Base-by-base conservation (phyloP, 2,329 filamentous ascomycete species). In the Mycocentrospora acerina region DNA sequence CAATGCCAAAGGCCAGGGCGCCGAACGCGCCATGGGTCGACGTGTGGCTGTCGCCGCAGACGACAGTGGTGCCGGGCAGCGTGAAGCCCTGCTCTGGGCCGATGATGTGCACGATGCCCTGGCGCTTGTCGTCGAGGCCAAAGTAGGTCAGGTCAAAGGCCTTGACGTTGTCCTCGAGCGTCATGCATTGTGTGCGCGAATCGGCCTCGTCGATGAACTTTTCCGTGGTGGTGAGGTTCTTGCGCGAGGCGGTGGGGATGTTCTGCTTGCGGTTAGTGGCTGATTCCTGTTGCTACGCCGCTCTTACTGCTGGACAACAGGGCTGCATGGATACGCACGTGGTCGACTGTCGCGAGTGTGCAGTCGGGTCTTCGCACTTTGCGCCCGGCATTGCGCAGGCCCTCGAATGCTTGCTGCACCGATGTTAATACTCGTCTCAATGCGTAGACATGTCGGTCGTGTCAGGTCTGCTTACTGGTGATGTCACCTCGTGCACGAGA, bases 51-150 rank as follows among this genome's bases (percentile, higher is more conserved):
- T 98, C 93, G 69, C 93, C 93, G 65, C 93, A 97, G 52, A 97
- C 93, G 25, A 97, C 87, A 3, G 93, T 98, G 37, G 93, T 97
- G 55, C 89, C 93, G 28, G 93, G 93, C 25, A 97, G 85, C 40
- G 93, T 98, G 77, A 98, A 98, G 55, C 93, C 93, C 71, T 98
- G 93, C 76, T 98, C 93, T 27, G 93, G 93, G 24, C 93, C 93
- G 59, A 98, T 97, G 60, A 98, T 88, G 73, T 98, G 93, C 42
- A 97, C 93, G 59, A 98, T 98, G 53, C 93, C 93, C 73, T 98
- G 93, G 52, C 93, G 85, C 79, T 93, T 94, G 72, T 97, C 91
- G 55, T 86, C 88, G 49, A 98, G 83, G 46, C 93, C 93, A 66
- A 98, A 98, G 74, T 96, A 97, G 68, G 90, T 96, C 62, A 98